Percentiles rank a stretch among this genome's conserved stretches.
These are phyloP conservation scores for Capsicum chinense DNA, from an alignment of 257 asterid genomes.

Conservation along the genomic window DNA sequence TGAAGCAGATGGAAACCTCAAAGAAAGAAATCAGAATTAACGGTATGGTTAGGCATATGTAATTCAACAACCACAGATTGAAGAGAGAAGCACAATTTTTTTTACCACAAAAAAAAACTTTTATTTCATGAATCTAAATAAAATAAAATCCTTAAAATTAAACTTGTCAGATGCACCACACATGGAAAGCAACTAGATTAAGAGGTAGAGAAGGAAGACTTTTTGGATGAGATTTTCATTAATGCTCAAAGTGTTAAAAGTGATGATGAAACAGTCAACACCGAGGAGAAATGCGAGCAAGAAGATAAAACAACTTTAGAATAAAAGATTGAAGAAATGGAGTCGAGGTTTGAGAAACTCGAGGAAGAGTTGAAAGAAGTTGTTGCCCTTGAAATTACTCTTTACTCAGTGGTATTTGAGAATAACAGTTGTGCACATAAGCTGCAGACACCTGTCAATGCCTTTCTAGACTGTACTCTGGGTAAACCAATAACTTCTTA, in stretches of 20 bases:
- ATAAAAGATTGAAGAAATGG: constrained; percentile 79
- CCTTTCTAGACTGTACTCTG: constrained; percentile 34
- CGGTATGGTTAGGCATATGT: too few species aligned
- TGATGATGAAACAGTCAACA: constrained; percentile 55
- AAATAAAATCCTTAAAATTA: too few species aligned
- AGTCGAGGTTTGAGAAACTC: constrained; percentile 72
- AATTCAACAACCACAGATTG: too few species aligned
- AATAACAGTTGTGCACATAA: constrained; percentile 94
- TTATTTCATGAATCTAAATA: too few species aligned
- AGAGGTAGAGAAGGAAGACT: constrained; percentile 51
- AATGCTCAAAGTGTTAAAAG: constrained; percentile 50
- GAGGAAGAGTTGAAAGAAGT: constrained; percentile 92
- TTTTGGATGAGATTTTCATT: constrained; percentile 54
- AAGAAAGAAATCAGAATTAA: too few species aligned
- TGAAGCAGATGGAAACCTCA: too few species aligned
- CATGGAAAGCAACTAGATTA: background rate
- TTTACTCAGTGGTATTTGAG: constrained; percentile 92
- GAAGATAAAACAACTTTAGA: constrained; percentile 49
- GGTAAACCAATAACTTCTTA: too few species aligned
- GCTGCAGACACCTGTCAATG: constrained; percentile 97
- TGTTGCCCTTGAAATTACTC: constrained; percentile 90
- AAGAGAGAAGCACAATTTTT: too few species aligned
- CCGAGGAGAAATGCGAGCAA: constrained; percentile 45
- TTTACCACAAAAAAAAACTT: too few species aligned
- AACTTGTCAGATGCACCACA: too few species aligned